These are phyloP conservation scores for Talaromyces sp. DNA, from an alignment of 2,329 filamentous ascomycete genomes.

Conservation along the genomic window DNA sequence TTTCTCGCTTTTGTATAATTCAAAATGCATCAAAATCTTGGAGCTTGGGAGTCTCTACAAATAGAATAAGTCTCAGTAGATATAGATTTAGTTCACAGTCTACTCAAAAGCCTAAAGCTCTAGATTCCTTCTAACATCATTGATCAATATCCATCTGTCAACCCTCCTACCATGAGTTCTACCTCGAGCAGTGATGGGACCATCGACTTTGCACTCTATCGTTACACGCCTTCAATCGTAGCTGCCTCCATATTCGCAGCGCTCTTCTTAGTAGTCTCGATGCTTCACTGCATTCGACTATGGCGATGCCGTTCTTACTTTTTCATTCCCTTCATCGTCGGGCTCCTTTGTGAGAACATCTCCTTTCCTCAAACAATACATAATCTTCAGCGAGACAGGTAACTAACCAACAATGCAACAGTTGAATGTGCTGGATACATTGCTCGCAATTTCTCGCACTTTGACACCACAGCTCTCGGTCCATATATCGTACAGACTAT, in stretches of 20 bases:
- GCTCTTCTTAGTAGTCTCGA: not conserved
- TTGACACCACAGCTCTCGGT: not conserved
- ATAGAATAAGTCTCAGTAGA: not conserved
- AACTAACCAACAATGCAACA: not conserved
- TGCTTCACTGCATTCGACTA: not conserved
- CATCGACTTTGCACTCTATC: not conserved
- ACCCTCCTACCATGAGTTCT: not conserved
- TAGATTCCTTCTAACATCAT: not conserved
- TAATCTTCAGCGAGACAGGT: too few relatives aligned
- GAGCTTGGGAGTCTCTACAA: not conserved
- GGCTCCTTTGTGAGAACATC: not conserved
- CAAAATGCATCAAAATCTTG: not conserved
- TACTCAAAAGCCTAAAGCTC: not conserved
- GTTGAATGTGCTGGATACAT: conserved; percentile 8
- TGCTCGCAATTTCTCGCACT: not conserved
- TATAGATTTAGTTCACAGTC: not conserved
- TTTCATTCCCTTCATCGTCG: not conserved
- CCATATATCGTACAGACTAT: conserved; percentile 3
- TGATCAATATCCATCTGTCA: not conserved
- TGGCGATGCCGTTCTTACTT: not conserved
- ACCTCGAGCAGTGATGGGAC: not conserved
- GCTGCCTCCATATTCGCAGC: not conserved
- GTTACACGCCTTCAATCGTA: not conserved
- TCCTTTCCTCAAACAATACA: not conserved
- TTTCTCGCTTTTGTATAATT: not conserved